Evolutionary conservation across 345 rosid species (phyloP).

Genomic region (Eutrema japonicum): DNA sequence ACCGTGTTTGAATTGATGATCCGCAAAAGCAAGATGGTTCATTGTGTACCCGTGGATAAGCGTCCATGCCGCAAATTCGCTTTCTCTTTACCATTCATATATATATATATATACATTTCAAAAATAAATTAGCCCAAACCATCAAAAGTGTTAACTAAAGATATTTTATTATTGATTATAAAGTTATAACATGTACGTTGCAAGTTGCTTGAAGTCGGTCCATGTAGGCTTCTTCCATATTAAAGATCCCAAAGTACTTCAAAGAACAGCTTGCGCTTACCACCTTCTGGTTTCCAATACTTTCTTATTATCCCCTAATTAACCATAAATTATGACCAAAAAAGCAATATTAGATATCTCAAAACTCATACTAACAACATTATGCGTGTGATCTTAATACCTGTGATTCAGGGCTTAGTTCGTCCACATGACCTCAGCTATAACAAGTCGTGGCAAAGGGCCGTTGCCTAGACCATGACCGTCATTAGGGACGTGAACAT

Average conservation of each 20-base stretch:
- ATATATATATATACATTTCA: not conserved
- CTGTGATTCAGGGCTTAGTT: no score
- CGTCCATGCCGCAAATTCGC: conserved; percentile 94
- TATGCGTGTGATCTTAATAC: no score
- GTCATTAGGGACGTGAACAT: no score
- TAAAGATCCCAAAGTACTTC: conserved; percentile 75
- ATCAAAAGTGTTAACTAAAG: not conserved
- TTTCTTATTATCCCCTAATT: conserved; percentile 71
- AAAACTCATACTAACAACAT: no score
- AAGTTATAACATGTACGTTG: conserved; percentile 50
- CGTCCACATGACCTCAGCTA: no score
- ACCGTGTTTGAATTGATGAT: conserved; percentile 69
- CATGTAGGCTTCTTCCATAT: conserved; percentile 77
- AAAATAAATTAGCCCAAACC: not conserved
- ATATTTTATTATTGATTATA: no score
- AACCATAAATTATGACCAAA: conserved; percentile 17
- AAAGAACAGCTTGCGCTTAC: conserved; percentile 67
- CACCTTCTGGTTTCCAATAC: conserved; percentile 40
- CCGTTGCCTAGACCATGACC: no score
- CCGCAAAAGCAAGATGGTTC: conserved; percentile 85
- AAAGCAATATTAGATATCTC: not conserved
- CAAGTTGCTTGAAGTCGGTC: conserved; percentile 76
- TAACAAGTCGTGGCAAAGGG: no score
- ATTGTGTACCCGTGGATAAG: conserved; percentile 87
- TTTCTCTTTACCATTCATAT: conserved; percentile 62